Percentiles rank a stretch among this genome's conserved stretches.
Conservation (phyloP, 2,329 filamentous ascomycete genomes). For the Colletotrichum sojae region DNA sequence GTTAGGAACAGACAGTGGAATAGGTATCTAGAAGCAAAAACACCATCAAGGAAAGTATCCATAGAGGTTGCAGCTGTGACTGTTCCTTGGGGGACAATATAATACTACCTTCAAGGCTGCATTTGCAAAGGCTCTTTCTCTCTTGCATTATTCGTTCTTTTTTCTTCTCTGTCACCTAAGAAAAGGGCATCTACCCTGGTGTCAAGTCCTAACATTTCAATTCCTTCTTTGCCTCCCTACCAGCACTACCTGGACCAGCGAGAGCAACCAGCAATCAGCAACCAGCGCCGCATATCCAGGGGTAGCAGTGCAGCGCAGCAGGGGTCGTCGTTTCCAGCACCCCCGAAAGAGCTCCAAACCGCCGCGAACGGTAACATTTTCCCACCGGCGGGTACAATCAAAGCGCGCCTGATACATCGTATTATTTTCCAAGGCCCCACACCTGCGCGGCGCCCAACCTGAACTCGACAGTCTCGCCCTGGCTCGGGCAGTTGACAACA, state of each 20-base stretch:
- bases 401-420: conserved; percentile 40
- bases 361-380: conserved; percentile 39
- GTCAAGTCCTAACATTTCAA: not conserved
- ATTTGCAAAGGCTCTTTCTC: no score
- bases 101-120: no score
- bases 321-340: conserved; percentile 29
- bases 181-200: no score
- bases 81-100: no score
- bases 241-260: conserved; percentile 23
- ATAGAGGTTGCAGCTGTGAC: no score
- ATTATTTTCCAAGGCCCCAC: conserved; percentile 38
- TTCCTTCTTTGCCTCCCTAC: not conserved
- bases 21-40: no score
- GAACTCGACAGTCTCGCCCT: conserved; percentile 29
- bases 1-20: no score
- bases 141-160: no score
- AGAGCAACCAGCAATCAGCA: conserved; percentile 12
- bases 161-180: no score
- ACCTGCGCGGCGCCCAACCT: conserved; percentile 25
- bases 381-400: conserved; percentile 28
- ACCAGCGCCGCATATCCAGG: conserved; percentile 25
- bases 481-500: conserved; percentile 4
- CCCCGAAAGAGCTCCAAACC: conserved; percentile 27
- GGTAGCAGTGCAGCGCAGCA: conserved; percentile 23
- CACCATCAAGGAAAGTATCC: no score